Evolutionary conservation across 345 rosid genomes (phyloP), one percentile per base, ranked within the genome.

Genomic region (Lepidium sativum): DNA sequence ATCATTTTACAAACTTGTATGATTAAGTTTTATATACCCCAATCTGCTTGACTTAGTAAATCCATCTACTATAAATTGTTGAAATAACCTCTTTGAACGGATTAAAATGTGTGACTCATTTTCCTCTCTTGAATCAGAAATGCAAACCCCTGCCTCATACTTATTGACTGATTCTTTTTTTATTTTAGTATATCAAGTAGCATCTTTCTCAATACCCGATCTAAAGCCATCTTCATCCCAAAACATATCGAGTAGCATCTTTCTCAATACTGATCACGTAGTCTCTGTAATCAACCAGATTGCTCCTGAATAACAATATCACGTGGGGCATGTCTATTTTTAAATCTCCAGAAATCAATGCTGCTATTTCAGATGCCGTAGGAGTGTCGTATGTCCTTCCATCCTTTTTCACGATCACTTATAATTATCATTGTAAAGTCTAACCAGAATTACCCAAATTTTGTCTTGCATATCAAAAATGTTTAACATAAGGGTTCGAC

Each of bases 151-250:
- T 39, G 2, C 0, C 63, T 4, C 8, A 57, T 12, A 1, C n/a
- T 57, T 0, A 57, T 23, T 0, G 12, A 3, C 2, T 9, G 4
- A 15, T 2, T 1, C 37, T 9, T 8, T 54, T 54, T 14, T 0
- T 8, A 3, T 23, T 23, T 23, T 23, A 23, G 3, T 4, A 23
- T 3, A 23, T 23, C 4, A 4, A 23, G 4, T 1, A 3, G 3
- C 0, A 1, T 0, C n/a, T 56, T 18, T 18, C 0, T 6, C 0
- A 2, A 56, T 35, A 0, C 9, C 4, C 0, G 23, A 0, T 0
- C 4, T 2, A 2, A 12, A 57, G 0, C 35, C 48, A 39, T 57
- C 48, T 3, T 57, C 35, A 21, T 21, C 63, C 1, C 6, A n/a
- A 21, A 56, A 56, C 0, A 23, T 3, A 23, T 23, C 4, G 25